phyloP scores from a whole-genome alignment of 345 rosid species.

The Limnanthes douglasii region DNA sequence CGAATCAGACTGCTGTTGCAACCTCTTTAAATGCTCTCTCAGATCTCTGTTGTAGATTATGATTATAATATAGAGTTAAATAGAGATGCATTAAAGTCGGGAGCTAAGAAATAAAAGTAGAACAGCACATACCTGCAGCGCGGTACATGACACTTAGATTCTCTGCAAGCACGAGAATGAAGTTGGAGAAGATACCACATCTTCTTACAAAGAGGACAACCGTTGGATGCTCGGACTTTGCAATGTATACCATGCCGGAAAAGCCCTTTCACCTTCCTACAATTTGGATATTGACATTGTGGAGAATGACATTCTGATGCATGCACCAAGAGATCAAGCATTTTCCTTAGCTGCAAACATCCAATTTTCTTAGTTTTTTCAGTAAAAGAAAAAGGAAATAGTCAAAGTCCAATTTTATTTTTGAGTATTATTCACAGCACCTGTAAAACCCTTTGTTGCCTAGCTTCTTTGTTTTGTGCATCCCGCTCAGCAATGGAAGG shows the following conservation, averaged over 20 bases:
- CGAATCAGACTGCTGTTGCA: conserved; percentile 97
- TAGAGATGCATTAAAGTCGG: background rate
- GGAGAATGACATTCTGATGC: conserved; percentile 65
- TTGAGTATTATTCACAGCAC: conserved; percentile 12
- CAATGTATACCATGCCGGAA: conserved; percentile 74
- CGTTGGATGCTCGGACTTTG: conserved; percentile 62
- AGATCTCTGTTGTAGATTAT: conserved; percentile 47
- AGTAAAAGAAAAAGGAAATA: conserved; percentile 4
- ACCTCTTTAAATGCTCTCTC: conserved; percentile 86
- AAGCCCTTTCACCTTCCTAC: conserved; percentile 67
- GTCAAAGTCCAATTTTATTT: conserved; percentile 1
- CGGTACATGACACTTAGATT: conserved; percentile 90
- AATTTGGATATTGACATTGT: conserved; percentile 70
- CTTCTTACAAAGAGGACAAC: conserved; percentile 60
- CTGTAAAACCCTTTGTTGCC: conserved; percentile 79
- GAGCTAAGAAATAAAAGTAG: background rate
- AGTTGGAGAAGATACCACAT: conserved; percentile 87
- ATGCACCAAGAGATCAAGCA: conserved; percentile 80
- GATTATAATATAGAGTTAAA: conserved; percentile 3
- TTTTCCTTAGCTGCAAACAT: conserved; percentile 51
- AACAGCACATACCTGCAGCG: conserved; percentile 73
- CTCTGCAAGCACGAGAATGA: conserved; percentile 95
- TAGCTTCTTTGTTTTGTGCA: conserved; percentile 98
- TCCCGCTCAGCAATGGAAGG: conserved; percentile 91
- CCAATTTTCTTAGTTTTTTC: conserved; percentile 4